Evolutionary conservation across 2,329 filamentous ascomycete species (phyloP).

Genomic region (Monilinia polystroma): DNA sequence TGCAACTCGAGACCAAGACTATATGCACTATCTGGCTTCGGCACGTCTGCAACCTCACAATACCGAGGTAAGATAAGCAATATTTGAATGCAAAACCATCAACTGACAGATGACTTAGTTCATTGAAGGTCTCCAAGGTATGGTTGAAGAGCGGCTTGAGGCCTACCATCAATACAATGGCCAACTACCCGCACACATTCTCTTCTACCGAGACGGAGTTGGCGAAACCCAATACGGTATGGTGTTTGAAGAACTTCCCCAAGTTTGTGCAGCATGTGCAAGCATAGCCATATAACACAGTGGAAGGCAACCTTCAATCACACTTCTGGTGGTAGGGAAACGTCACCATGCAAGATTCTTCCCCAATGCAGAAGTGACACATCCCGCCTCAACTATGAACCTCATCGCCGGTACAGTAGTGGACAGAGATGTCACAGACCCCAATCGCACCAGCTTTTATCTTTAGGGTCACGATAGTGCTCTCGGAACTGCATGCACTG

Average conservation of each 20-base stretch:
- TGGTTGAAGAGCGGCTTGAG: constrained; percentile 26
- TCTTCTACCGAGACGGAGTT: constrained; percentile 43
- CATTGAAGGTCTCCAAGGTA: constrained; percentile 42
- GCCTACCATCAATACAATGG: constrained; percentile 46
- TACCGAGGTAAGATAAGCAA: constrained; percentile 62
- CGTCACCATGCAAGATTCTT: constrained; percentile 18
- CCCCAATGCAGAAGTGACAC: background rate
- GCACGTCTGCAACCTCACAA: constrained; percentile 70
- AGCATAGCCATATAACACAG: no score
- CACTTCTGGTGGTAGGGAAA: constrained; percentile 1
- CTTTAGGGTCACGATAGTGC: constrained; percentile 13
- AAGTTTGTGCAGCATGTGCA: constrained; percentile 31
- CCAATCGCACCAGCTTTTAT: constrained; percentile 10
- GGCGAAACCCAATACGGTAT: constrained; percentile 40
- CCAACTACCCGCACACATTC: constrained; percentile 23
- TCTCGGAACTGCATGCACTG: constrained; percentile 1
- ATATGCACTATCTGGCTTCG: constrained; percentile 68
- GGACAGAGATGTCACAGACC: background rate
- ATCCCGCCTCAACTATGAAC: background rate
- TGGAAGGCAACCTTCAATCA: background rate
- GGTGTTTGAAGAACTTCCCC: constrained; percentile 37
- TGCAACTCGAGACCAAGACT: constrained; percentile 65
- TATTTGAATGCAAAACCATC: background rate
- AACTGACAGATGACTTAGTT: constrained; percentile 6
- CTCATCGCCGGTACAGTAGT: background rate